phyloP scores from a whole-genome alignment of 2,329 filamentous ascomycete genomes.

The Sclerotinia nivalis region DNA sequence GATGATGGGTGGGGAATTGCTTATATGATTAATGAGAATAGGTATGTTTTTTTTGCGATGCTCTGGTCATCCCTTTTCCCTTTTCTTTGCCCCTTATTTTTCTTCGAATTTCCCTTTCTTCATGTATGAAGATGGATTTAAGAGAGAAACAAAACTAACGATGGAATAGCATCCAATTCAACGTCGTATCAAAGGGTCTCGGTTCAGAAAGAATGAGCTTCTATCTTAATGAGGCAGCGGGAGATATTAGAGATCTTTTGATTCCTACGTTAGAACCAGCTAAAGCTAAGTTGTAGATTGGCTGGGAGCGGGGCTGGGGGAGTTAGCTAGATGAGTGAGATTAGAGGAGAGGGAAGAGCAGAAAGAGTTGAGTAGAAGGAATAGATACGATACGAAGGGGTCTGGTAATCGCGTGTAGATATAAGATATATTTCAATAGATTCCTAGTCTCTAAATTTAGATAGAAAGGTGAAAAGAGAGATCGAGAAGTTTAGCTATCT shows the following conservation, averaged over 20 bases:
- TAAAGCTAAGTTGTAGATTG: slow-evolving; percentile 79
- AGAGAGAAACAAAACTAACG: neutral
- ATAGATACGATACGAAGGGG: too few relatives aligned
- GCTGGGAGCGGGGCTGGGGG: too few relatives aligned
- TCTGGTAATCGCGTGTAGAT: too few relatives aligned
- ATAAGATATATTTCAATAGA: too few relatives aligned
- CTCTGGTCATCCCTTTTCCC: neutral
- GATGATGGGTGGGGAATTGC: slow-evolving; percentile 96
- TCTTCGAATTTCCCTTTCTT: neutral
- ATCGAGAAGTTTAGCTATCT: too few relatives aligned
- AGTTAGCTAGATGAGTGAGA: too few relatives aligned
- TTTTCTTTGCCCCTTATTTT: neutral
- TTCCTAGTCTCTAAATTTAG: too few relatives aligned
- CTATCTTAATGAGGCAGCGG: slow-evolving; percentile 91
- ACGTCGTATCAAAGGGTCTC: slow-evolving; percentile 90
- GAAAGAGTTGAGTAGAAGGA: too few relatives aligned
- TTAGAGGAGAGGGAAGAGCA: too few relatives aligned
- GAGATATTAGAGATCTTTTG: slow-evolving; percentile 85
- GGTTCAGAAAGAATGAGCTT: slow-evolving; percentile 92
- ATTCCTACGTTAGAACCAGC: slow-evolving; percentile 74
- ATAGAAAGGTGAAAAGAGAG: too few relatives aligned
- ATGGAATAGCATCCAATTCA: slow-evolving; percentile 83
- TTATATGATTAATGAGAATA: slow-evolving; percentile 99
- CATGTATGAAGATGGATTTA: neutral
- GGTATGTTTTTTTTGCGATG: slow-evolving; percentile 49